phyloP scores from a whole-genome alignment of 1,139 yeast species.

The Lodderomyces margitis region DNA sequence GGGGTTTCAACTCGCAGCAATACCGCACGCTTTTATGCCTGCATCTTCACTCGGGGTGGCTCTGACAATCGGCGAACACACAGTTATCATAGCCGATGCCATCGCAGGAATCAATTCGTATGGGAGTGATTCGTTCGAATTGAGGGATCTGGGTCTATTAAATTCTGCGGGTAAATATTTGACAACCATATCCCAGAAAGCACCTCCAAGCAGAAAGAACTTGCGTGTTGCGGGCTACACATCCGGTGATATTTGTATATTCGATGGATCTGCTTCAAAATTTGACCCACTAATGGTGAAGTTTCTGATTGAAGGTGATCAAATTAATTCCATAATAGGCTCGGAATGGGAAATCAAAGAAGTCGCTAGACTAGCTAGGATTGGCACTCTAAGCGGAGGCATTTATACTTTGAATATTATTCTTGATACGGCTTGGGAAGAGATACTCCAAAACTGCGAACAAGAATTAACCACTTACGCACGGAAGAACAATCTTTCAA shows the following conservation, averaged over 20 bases:
- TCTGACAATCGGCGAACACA: constrained; percentile 2
- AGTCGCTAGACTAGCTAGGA: background rate
- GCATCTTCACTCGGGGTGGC: constrained; percentile 7
- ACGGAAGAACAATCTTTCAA: background rate
- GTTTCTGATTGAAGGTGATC: background rate
- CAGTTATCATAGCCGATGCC: constrained; percentile 9
- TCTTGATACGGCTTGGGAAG: background rate
- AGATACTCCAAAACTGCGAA: background rate
- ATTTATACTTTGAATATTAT: background rate
- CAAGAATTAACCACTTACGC: background rate
- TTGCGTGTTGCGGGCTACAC: constrained; percentile 27
- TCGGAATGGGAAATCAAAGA: background rate
- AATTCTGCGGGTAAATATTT: background rate
- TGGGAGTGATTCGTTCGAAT: no score
- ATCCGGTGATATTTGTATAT: constrained; percentile 27
- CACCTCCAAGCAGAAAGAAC: background rate
- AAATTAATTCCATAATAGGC: background rate
- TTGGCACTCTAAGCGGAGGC: background rate
- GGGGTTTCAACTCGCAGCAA: background rate
- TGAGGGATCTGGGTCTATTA: no score
- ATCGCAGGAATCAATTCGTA: constrained; percentile 6
- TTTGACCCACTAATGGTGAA: background rate
- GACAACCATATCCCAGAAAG: background rate
- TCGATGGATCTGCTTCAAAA: background rate
- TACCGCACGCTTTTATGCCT: background rate